Evolutionary conservation across 2,329 filamentous ascomycete species (phyloP), one percentile per base, ranked within the genome.

Genomic region (Basipetospora sp.): DNA sequence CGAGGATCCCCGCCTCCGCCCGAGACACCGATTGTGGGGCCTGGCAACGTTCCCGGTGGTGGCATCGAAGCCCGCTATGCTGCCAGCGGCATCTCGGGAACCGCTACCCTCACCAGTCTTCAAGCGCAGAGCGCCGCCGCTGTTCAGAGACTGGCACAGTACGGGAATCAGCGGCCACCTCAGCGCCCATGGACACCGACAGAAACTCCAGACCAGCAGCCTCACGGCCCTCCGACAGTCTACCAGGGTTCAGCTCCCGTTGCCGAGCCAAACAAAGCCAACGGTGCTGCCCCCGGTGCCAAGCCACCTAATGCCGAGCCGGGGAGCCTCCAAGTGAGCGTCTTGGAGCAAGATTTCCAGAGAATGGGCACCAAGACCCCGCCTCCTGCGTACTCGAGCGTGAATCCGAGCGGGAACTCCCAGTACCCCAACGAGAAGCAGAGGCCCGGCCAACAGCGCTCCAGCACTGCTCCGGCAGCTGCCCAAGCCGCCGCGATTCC

Each of bases 1-100:
- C 74, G 90, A 48, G 90, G 90, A 31, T 96, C 88, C 19, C 90
- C 90, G 4, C 88, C 90, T 4, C 90, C 90, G 1, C 90, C 90
- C 8, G 88, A 96, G 55, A 96, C 90, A 0, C 85, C 90, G 22
- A 70, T 88, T 43, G 71, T 80, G 20, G 81, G 80, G 29, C 82
- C 80, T 1, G 76, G 74, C 14, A 67, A 65, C 38, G 66, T 76
- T n/a, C 74, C 79, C 2, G 75, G 76, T 38, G 84, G 81, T 29
- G 84, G 83, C 40, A 94, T 94, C 48, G 87, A 94, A 55, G 83
- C 85, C 36, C 75, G 86, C 39, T 94, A 92, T 66, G 87, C 87
- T 3, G 85, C 86, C 3, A 81, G 86, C 19, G 87, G 87, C 26
- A 94, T 94, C 45, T 83, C 86, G 3, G 87, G 86, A 3, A 80